Evolutionary conservation across 345 rosid genomes (phyloP), one percentile per base, ranked within the genome.

Genomic region (Populus davidiana): DNA sequence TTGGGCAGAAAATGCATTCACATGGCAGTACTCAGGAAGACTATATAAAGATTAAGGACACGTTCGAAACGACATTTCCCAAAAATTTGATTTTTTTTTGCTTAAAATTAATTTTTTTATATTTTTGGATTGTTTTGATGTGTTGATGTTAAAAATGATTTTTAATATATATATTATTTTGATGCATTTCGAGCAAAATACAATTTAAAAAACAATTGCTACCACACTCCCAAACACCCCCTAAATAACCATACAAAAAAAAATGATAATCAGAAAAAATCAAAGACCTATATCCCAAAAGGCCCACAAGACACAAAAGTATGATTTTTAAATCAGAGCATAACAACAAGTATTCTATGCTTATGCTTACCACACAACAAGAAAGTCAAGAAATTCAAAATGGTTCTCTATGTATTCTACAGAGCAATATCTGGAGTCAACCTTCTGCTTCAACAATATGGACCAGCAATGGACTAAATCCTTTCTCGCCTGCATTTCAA

Each of bases 381-480:
- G 91, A 85, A 88, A 91, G 85, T 95, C 98, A 7, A 95, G 91
- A 77, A 95, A 83, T 82, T 92, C 98, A 62, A 89, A 83, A 85
- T 93, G 94, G 43, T 88, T 90, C 89, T 93, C 98, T 62, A 93
- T 79, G 87, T 92, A 95, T 66, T 95, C 90, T 65, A 93, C 87
- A 81, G 85, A 91, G 84, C 92, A 90, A 86, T 84, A 84, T 16
- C 72, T 77, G 65, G 96, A 88, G 71, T 89, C 97, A 63, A 88
- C 90, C 79, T 90, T 86, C 80, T 92, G 96, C 86, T 89, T 95
- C 87, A 95, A 86, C 86, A 95, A 83, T 83, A 89, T 87, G 83
- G 96, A 87, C 98, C 98, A 93, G 77, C 96, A 92, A 81, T 88
- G 93, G 38, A 96, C 92, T 74, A 96, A 88, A 84, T 96, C 94